phyloP scores from a whole-genome alignment of 345 rosid species.

The Acer campestre region DNA sequence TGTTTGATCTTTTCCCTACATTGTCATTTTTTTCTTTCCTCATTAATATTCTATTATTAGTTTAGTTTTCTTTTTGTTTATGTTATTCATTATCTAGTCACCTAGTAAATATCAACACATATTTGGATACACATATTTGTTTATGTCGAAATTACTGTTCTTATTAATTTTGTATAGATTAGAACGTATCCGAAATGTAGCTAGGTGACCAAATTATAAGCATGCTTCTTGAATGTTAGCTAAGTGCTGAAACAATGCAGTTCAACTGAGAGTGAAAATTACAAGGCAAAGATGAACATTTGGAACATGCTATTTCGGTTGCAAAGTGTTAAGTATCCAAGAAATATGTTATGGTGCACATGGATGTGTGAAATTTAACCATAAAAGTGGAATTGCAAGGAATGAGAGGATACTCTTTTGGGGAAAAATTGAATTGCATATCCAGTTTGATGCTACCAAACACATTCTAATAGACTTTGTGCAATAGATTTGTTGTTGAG shows the following conservation, averaged over 20 bases:
- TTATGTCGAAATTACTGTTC: too few relatives aligned
- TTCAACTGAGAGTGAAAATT: background rate
- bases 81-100: conserved; percentile 1
- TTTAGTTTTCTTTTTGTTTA: background rate
- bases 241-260: background rate
- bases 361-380: background rate
- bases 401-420: background rate
- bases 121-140: conserved; percentile 69
- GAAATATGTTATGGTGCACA: background rate
- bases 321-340: background rate
- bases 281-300: background rate
- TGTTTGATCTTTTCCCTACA: background rate
- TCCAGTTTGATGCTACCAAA: background rate
- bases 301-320: too few relatives aligned
- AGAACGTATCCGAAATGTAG: background rate
- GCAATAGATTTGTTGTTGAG: background rate
- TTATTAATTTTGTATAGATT: background rate
- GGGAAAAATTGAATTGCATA: background rate
- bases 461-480: background rate
- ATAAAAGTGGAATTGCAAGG: background rate
- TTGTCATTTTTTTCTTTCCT: conserved; percentile 1
- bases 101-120: conserved; percentile 36
- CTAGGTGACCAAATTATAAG: background rate
- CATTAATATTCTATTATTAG: too few relatives aligned
- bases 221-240: background rate